Conservation (phyloP, 1,139 yeast genomes). For the Suhomyces atakaporum region DNA sequence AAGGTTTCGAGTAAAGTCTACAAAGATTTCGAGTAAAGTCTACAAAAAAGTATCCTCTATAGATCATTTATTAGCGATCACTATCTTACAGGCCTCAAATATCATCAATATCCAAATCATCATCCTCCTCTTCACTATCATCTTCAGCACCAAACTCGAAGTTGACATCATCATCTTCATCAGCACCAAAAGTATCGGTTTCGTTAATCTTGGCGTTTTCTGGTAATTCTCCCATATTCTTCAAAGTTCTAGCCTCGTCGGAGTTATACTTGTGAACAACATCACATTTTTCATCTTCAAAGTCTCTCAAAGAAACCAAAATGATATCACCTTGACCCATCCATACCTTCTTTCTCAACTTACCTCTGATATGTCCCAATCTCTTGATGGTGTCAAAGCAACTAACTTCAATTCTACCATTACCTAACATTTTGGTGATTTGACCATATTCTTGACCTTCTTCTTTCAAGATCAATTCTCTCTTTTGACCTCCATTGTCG, state of each 20-base stretch:
- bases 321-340: conserved; percentile 98
- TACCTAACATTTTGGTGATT: conserved; percentile 97
- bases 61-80: background rate
- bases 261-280: conserved; percentile 96
- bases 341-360: conserved; percentile 99
- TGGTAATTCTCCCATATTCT: conserved; percentile 95
- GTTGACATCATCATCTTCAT: conserved; percentile 96
- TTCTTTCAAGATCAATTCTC: conserved; percentile 88
- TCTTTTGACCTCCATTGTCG: conserved; percentile 86
- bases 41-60: conserved; percentile 1
- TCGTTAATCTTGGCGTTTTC: conserved; percentile 96
- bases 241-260: conserved; percentile 97
- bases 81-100: conserved; percentile 41
- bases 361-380: conserved; percentile 98
- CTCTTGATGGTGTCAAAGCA: conserved; percentile 95
- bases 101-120: conserved; percentile 80
- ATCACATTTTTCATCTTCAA: conserved; percentile 98
- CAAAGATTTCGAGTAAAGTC: too few species aligned
- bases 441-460: conserved; percentile 99
- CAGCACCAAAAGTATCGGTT: conserved; percentile 95
- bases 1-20: too few species aligned
- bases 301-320: conserved; percentile 92
- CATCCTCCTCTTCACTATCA: conserved; percentile 69
- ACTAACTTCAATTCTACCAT: conserved; percentile 92
- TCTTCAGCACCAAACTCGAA: conserved; percentile 98